Evolutionary conservation across 331 rosid genomes (phyloP).

Genomic region (Malus hybrid): DNA sequence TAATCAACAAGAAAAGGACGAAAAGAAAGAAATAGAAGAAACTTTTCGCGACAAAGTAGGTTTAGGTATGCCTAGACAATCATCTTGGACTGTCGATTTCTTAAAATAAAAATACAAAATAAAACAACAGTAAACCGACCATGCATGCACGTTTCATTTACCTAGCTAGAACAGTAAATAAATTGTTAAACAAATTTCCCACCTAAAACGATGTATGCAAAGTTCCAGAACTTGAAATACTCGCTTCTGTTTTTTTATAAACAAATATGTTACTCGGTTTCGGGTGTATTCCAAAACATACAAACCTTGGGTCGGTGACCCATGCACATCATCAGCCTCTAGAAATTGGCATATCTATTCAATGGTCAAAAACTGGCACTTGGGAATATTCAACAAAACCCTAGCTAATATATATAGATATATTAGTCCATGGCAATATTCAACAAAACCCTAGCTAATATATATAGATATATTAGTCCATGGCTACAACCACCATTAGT

Average conservation of each 20-base stretch:
- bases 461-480: neutral
- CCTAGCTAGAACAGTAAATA: neutral
- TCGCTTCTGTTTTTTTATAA: neutral
- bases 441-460: too few species aligned
- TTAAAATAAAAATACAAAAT: neutral
- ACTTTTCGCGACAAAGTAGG: slow-evolving; percentile 1
- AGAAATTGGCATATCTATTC: slow-evolving; percentile 22
- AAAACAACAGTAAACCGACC: neutral
- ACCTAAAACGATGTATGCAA: slow-evolving; percentile 9
- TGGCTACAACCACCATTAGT: neutral
- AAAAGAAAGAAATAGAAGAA: neutral
- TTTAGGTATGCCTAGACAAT: neutral
- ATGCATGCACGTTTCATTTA: slow-evolving; percentile 3
- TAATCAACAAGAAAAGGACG: neutral
- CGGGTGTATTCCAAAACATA: slow-evolving; percentile 4
- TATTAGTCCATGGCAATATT: neutral
- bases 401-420: too few species aligned
- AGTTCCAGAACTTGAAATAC: slow-evolving; percentile 2
- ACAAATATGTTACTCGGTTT: slow-evolving; percentile 2
- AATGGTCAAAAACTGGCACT: slow-evolving; percentile 44
- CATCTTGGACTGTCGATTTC: neutral
- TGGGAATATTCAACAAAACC: neutral
- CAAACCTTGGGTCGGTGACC: slow-evolving; percentile 28
- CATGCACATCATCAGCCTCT: slow-evolving; percentile 14
- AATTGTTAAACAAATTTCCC: neutral